phyloP scores from a whole-genome alignment of 129 eudicot species.

The Arctium lappa region DNA sequence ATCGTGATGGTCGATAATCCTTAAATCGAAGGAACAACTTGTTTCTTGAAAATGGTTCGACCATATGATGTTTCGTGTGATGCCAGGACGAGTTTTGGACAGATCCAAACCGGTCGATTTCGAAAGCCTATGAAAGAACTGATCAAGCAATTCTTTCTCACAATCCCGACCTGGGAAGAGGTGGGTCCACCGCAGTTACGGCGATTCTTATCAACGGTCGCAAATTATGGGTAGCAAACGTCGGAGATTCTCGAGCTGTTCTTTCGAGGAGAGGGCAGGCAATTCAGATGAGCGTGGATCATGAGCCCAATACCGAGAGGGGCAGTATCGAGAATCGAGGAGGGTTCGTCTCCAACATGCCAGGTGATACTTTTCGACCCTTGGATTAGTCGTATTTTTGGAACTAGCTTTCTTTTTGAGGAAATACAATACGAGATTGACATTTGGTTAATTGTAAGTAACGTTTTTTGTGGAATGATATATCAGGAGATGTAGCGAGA shows the following conservation, averaged over 20 bases:
- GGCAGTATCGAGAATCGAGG: constrained; percentile 76
- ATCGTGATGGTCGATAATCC: not conserved
- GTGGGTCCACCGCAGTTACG: constrained; percentile 90
- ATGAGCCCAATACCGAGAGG: constrained; percentile 80
- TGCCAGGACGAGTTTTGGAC: constrained; percentile 73
- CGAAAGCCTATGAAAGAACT: constrained; percentile 81
- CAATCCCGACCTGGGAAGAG: constrained; percentile 73
- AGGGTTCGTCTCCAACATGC: constrained; percentile 87
- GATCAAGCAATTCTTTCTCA: constrained; percentile 84
- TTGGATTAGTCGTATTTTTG: not conserved
- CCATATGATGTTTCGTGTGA: constrained; percentile 3
- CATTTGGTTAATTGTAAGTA: not conserved
- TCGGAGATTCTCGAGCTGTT: constrained; percentile 92
- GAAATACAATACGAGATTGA: no score
- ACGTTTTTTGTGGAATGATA: not conserved
- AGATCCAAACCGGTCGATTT: constrained; percentile 56
- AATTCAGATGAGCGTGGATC: constrained; percentile 80
- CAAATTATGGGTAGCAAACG: constrained; percentile 76
- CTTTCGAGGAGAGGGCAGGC: constrained; percentile 69
- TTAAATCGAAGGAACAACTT: not conserved
- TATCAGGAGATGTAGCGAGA: constrained; percentile 80
- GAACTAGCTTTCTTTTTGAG: no score
- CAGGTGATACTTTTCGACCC: constrained; percentile 51
- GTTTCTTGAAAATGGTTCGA: not conserved
- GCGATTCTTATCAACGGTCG: constrained; percentile 64